Evolutionary conservation across 2,329 filamentous ascomycete species (phyloP).

Genomic region (Leptographium procerum): DNA sequence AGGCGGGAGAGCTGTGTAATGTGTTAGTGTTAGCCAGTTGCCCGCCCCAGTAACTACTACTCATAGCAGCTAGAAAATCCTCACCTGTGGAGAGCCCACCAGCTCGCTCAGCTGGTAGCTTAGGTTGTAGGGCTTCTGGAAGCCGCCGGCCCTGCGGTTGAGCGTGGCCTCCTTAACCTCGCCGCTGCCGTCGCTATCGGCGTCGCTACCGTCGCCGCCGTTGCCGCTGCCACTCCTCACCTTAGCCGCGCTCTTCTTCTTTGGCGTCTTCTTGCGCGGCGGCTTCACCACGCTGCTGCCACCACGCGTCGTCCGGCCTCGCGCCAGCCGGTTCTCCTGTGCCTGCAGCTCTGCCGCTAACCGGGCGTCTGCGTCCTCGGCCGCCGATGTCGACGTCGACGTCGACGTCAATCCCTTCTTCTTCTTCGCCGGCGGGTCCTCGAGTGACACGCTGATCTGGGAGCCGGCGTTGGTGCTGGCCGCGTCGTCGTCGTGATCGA

Average conservation of each 20-base stretch:
- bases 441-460: slow-evolving; percentile 31
- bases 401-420: too few species aligned
- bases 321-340: slow-evolving; percentile 65
- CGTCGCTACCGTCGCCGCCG: slow-evolving; percentile 55
- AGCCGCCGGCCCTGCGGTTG: slow-evolving; percentile 83
- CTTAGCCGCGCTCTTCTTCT: slow-evolving; percentile 67
- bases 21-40: background rate
- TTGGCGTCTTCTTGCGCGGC: slow-evolving; percentile 55
- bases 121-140: slow-evolving; percentile 76
- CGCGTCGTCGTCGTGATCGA: slow-evolving; percentile 19
- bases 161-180: slow-evolving; percentile 46
- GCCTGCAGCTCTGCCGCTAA: slow-evolving; percentile 83
- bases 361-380: slow-evolving; percentile 69
- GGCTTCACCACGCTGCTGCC: slow-evolving; percentile 48
- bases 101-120: slow-evolving; percentile 59
- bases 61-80: slow-evolving; percentile 13
- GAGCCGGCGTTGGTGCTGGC: slow-evolving; percentile 21
- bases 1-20: slow-evolving; percentile 68
- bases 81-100: slow-evolving; percentile 56
- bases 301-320: slow-evolving; percentile 65
- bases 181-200: slow-evolving; percentile 56
- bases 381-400: slow-evolving; percentile 40
- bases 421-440: slow-evolving; percentile 24
- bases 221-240: slow-evolving; percentile 71
- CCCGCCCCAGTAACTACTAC: background rate